Base-by-base conservation (phyloP, 257 asterid species). In the Solanum virginianum region DNA sequence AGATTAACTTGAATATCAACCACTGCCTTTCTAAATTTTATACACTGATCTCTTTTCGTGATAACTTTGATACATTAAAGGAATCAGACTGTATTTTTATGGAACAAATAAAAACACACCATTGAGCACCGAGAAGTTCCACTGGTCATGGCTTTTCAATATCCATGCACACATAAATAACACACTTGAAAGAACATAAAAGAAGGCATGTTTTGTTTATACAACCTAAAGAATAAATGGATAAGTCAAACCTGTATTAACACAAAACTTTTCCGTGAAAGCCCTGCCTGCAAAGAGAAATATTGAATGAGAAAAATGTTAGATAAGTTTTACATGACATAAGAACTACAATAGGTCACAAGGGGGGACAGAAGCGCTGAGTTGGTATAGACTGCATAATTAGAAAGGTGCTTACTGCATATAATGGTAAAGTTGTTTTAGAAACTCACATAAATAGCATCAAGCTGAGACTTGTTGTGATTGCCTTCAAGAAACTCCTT, bases 391-490 rank as follows among this genome's bases (percentile, higher is more conserved):
- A 47, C 43, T 1, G 43, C 59, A 72, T 12, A n/a, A 45, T 62
- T 65, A 68, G 56, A 81, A 79, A 51, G 45, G 60, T 51, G 36
- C 36, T 62, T 49, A 57, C 62, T 43, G 71, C 81, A 10, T 47
- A 41, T 45, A 77, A 86, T 17, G 24, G 88, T 43, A 75, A 77
- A 86, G 22, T 60, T 82, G 75, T 77, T 83, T 84, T 53, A 82
- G 63, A 89, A 81, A 85, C 99, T 95, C 92, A 95, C 99, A 66
- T 93, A 80, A 89, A 97, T 95, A 85, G 99, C 98, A 86, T 93
- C 96, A 60, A 91, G 88, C 86, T 97, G 99, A 24, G 98, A 95
- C 83, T 86, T 68, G 92, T 97, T 97, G 90, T 97, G 98, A 86
- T 84, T 92, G 88, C 87, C 88, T 86, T 93, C 94, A 68, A 97